phyloP scores from a whole-genome alignment of 257 asterid genomes.

The Solanum bukasovii region DNA sequence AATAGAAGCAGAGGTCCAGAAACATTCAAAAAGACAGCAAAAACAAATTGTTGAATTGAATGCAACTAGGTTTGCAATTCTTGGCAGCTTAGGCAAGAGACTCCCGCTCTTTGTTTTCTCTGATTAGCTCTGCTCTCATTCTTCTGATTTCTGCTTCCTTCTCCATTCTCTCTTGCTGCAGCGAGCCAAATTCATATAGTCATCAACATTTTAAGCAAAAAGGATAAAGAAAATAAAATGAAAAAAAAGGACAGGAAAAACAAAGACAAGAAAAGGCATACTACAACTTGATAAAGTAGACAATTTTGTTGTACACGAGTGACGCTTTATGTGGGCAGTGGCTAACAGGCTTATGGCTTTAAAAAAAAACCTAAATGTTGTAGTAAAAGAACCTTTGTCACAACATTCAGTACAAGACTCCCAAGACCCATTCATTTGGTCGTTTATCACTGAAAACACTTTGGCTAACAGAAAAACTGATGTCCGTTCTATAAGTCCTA shows the following conservation, averaged over 20 bases:
- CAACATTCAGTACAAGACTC: background rate
- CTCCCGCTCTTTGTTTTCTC: conserved; percentile 24
- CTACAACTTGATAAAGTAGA: background rate
- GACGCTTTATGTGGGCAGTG: background rate
- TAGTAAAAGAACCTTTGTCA: background rate
- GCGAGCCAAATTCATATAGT: background rate
- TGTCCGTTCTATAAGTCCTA: background rate
- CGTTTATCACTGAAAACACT: background rate
- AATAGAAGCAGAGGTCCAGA: conserved; percentile 5
- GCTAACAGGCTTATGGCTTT: background rate
- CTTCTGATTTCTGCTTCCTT: conserved; percentile 53
- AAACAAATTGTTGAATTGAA: background rate
- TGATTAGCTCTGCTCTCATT: conserved; percentile 44
- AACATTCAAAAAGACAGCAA: background rate
- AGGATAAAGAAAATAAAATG: background rate
- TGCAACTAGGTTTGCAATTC: background rate
- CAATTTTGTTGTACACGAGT: background rate
- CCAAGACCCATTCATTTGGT: background rate
- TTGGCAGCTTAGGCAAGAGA: conserved; percentile 9
- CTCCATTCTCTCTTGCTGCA: conserved; percentile 60
- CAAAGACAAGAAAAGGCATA: background rate
- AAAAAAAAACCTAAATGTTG: background rate
- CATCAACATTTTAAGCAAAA: background rate
- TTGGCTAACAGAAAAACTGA: background rate
- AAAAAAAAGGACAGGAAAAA: background rate